Percentiles rank a stretch among this genome's conserved stretches.
Conservation (phyloP, 2,329 filamentous ascomycete genomes). For the Bipolaris bicolor region DNA sequence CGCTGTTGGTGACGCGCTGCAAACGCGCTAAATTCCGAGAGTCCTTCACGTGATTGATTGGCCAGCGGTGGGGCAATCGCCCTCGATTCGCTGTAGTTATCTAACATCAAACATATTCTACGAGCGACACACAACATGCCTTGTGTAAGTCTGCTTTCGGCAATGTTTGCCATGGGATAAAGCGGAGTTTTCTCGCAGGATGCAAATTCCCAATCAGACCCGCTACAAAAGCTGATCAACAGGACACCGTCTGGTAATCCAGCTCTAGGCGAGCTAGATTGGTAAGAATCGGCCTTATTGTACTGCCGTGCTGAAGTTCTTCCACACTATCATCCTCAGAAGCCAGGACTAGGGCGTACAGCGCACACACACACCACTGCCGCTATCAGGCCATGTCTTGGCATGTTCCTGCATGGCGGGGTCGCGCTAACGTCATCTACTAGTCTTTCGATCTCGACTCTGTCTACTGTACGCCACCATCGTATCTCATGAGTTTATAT, state of each 20-base stretch:
- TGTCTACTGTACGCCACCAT: conserved; percentile 6
- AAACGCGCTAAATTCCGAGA: too few species aligned
- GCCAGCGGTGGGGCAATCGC: too few species aligned
- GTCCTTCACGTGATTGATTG: too few species aligned
- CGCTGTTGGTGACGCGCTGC: too few species aligned
- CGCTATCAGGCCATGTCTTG: neutral
- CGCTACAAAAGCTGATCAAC: neutral
- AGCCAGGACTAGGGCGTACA: neutral
- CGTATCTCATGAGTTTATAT: conserved; percentile 7
- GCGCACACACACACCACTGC: neutral
- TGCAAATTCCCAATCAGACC: too few species aligned
- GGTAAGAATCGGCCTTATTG: neutral
- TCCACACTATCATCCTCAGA: neutral
- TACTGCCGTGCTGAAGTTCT: neutral
- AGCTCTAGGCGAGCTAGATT: neutral
- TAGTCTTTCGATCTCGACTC: conserved; percentile 11
- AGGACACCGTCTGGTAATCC: too few species aligned
- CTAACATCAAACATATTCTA: too few species aligned
- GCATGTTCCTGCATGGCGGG: conserved; percentile 11
- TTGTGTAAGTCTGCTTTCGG: too few species aligned
- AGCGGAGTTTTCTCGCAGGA: too few species aligned
- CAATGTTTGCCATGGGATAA: too few species aligned
- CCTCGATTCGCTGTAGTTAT: too few species aligned
- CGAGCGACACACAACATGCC: too few species aligned
- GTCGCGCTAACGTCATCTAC: conserved; percentile 12